phyloP scores from a whole-genome alignment of 768 basidiomycete genomes.

The Hirschioporus abietinus region DNA sequence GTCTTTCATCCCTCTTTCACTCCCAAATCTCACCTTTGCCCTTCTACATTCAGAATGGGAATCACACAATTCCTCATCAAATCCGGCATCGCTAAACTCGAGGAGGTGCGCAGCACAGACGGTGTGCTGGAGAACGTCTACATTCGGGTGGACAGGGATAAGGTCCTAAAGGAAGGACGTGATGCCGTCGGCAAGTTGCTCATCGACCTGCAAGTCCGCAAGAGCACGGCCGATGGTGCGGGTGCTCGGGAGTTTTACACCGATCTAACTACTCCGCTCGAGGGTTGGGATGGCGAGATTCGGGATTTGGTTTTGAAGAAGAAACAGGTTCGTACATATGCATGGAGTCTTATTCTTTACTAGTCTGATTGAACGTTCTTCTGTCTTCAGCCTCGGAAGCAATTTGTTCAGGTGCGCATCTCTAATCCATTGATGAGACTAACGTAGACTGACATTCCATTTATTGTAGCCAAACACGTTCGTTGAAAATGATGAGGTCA shows the following conservation, averaged over 20 bases:
- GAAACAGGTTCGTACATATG: conserved; percentile 52
- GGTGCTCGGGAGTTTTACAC: conserved; percentile 79
- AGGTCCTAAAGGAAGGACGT: conserved; percentile 60
- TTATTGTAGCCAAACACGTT: conserved; percentile 64
- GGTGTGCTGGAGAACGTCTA: conserved; percentile 64
- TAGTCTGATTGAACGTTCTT: background rate
- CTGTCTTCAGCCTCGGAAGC: conserved; percentile 62
- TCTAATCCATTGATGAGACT: background rate
- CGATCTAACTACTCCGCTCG: conserved; percentile 67
- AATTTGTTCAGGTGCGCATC: conserved; percentile 52
- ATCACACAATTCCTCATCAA: conserved; percentile 77
- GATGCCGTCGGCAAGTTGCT: conserved; percentile 69
- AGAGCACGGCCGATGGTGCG: conserved; percentile 77
- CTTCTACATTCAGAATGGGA: conserved; percentile 48
- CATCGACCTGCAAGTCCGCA: conserved; percentile 76
- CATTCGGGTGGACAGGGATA: conserved; percentile 68
- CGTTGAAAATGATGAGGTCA: conserved; percentile 59
- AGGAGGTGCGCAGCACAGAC: conserved; percentile 55
- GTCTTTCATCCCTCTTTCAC: background rate
- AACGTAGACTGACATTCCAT: background rate
- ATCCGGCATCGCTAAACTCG: conserved; percentile 62
- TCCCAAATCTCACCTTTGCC: background rate
- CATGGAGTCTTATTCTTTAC: background rate
- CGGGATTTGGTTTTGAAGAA: conserved; percentile 73
- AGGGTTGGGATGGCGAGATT: conserved; percentile 70